phyloP scores from a whole-genome alignment of 2,329 filamentous ascomycete species.

The Aspergillus pseudoglaucus region DNA sequence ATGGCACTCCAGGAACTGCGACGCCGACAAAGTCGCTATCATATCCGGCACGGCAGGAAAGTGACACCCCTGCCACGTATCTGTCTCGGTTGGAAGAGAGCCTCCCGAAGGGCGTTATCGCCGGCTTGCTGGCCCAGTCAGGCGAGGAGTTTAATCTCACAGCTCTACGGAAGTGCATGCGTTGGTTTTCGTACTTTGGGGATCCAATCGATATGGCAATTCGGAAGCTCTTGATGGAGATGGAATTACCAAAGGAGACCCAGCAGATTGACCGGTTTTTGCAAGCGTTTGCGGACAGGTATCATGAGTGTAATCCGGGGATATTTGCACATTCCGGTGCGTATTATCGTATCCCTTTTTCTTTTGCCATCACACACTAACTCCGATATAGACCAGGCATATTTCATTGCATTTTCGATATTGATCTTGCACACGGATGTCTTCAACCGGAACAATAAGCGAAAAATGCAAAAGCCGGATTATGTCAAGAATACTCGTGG shows the following conservation, averaged over 20 bases:
- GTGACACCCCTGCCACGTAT: conserved; percentile 86
- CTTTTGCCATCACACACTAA: neutral
- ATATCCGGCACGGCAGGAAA: conserved; percentile 73
- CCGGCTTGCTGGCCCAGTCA: conserved; percentile 78
- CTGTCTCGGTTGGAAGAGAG: conserved; percentile 74
- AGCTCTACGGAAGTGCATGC: conserved; percentile 89
- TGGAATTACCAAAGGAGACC: conserved; percentile 91
- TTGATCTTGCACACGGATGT: conserved; percentile 95
- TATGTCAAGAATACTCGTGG: conserved; percentile 92
- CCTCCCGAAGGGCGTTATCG: conserved; percentile 74
- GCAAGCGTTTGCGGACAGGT: conserved; percentile 90
- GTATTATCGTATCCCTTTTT: conserved; percentile 4
- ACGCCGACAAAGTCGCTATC: conserved; percentile 59
- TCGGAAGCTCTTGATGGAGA: conserved; percentile 91
- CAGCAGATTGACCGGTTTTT: conserved; percentile 95
- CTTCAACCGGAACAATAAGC: conserved; percentile 99
- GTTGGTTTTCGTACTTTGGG: conserved; percentile 88
- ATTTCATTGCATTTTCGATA: conserved; percentile 94
- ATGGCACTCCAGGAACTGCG: conserved; percentile 54
- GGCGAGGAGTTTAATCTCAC: conserved; percentile 74
- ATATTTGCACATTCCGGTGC: conserved; percentile 73
- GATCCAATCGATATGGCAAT: conserved; percentile 98
- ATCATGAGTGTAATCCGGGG: conserved; percentile 96
- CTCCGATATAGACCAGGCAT: conserved; percentile 65
- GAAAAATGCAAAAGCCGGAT: conserved; percentile 95